A percentile compares a stretch with the other conserved stretches of the same genome.
phyloP scores from a whole-genome alignment of 2,329 filamentous ascomycete genomes.

The Aspergillus ibericus region DNA sequence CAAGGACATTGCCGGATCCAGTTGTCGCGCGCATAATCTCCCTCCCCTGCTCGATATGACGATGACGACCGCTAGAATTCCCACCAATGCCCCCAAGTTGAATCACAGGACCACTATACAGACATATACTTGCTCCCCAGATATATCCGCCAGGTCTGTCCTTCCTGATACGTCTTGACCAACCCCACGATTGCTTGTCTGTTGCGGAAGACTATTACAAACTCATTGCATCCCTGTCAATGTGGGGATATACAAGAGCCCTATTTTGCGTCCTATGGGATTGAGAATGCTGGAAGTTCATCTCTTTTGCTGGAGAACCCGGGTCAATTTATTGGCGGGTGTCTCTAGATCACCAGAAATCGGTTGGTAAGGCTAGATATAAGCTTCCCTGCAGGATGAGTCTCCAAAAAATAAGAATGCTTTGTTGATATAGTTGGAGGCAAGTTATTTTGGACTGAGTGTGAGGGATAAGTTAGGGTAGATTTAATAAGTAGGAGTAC shows the following conservation, averaged over 20 bases:
- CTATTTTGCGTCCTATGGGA: slow-evolving; percentile 23
- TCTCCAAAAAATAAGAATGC: no score
- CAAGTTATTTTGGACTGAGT: no score
- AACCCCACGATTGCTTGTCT: slow-evolving; percentile 38
- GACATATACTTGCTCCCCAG: slow-evolving; percentile 35
- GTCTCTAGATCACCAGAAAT: slow-evolving; percentile 1
- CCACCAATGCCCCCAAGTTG: slow-evolving; percentile 39
- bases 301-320: slow-evolving; percentile 51
- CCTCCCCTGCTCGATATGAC: slow-evolving; percentile 36
- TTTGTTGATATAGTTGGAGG: no score
- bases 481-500: no score
- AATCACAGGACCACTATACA: slow-evolving; percentile 44
- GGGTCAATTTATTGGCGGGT: slow-evolving; percentile 48
- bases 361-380: slow-evolving; percentile 7
- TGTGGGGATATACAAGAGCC: slow-evolving; percentile 26
- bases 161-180: slow-evolving; percentile 46
- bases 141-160: slow-evolving; percentile 42
- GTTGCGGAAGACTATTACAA: slow-evolving; percentile 41
- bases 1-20: slow-evolving; percentile 39
- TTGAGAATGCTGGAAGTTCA: slow-evolving; percentile 57
- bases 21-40: slow-evolving; percentile 41
- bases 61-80: slow-evolving; percentile 34
- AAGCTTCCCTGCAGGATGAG: no score
- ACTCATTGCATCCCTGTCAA: slow-evolving; percentile 24
- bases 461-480: no score